phyloP scores from a whole-genome alignment of 2,329 filamentous ascomycete genomes.

The Hyphodiscus sp. region DNA sequence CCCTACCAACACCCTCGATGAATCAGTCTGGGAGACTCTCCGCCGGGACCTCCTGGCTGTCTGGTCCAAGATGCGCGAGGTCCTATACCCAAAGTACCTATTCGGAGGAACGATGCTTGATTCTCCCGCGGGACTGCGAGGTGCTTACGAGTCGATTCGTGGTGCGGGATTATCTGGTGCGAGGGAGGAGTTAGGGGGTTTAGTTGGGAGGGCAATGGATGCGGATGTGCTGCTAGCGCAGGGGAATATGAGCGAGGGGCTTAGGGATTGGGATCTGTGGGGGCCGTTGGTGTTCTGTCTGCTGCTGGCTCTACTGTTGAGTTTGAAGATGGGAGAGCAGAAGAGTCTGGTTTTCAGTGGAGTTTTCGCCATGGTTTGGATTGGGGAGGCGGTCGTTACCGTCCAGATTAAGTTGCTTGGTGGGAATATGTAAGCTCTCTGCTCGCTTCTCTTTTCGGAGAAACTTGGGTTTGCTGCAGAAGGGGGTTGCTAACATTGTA shows the following conservation, averaged over 20 bases:
- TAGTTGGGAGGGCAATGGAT: constrained; percentile 58
- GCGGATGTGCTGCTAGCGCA: constrained; percentile 52
- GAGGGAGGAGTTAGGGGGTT: constrained; percentile 53
- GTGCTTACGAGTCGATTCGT: constrained; percentile 55
- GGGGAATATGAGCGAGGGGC: constrained; percentile 76
- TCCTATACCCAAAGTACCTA: constrained; percentile 91
- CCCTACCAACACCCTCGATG: constrained; percentile 89
- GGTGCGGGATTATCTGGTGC: constrained; percentile 53
- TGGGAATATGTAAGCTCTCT: constrained; percentile 84
- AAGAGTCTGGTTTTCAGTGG: constrained; percentile 88
- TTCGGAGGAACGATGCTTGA: constrained; percentile 65
- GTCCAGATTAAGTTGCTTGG: constrained; percentile 94
- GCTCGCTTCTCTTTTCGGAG: not conserved
- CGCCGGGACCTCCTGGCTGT: constrained; percentile 85
- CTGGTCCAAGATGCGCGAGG: constrained; percentile 97
- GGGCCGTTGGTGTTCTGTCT: constrained; percentile 93
- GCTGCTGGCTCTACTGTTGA: constrained; percentile 79
- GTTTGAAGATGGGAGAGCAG: constrained; percentile 71
- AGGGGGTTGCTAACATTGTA: not conserved
- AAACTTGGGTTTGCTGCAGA: not conserved
- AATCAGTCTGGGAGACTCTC: constrained; percentile 95
- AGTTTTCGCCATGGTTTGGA: constrained; percentile 94
- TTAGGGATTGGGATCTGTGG: constrained; percentile 98
- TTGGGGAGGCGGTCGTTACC: constrained; percentile 95
- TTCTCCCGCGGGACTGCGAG: constrained; percentile 46